A percentile compares a stretch with the other conserved stretches of the same genome.
These are phyloP conservation scores for Eucalyptus victrix DNA, from an alignment of 345 rosid species.

Conservation along the genomic window DNA sequence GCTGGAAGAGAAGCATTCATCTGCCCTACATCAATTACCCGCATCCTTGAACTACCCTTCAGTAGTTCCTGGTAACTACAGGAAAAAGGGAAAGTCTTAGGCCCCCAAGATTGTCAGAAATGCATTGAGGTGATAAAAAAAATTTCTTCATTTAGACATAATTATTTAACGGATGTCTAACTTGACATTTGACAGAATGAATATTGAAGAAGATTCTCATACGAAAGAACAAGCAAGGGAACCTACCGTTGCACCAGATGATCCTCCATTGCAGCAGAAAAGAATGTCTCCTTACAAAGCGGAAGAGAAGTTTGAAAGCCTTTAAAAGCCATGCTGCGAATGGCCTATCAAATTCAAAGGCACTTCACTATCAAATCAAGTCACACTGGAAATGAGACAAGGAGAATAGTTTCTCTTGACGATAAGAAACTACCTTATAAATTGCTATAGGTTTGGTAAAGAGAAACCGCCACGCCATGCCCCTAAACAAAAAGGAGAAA, in stretches of 20 bases:
- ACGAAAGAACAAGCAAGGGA: background rate
- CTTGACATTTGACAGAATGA: background rate
- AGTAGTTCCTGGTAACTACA: constrained; percentile 70
- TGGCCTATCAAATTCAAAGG: constrained; percentile 31
- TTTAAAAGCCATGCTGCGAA: constrained; percentile 81
- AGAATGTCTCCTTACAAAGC: constrained; percentile 84
- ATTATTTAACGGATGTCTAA: background rate
- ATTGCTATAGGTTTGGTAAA: constrained; percentile 81
- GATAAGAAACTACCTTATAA: constrained; percentile 43
- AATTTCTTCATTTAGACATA: background rate
- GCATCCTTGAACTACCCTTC: constrained; percentile 64
- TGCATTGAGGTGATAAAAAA: background rate
- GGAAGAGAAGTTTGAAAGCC: constrained; percentile 74
- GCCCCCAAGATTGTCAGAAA: background rate
- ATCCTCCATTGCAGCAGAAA: constrained; percentile 73
- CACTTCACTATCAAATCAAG: background rate
- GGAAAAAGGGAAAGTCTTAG: background rate
- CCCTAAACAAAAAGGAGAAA: constrained; percentile 28
- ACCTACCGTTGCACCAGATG: constrained; percentile 55
- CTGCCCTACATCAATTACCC: constrained; percentile 75
- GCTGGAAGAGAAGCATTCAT: constrained; percentile 83
- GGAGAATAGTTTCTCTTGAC: background rate
- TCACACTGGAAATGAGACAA: background rate
- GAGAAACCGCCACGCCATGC: constrained; percentile 80
- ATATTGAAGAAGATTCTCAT: background rate